Evolutionary conservation across 2,329 filamentous ascomycete genomes (phyloP).

Genomic region (Penicillium paneum): DNA sequence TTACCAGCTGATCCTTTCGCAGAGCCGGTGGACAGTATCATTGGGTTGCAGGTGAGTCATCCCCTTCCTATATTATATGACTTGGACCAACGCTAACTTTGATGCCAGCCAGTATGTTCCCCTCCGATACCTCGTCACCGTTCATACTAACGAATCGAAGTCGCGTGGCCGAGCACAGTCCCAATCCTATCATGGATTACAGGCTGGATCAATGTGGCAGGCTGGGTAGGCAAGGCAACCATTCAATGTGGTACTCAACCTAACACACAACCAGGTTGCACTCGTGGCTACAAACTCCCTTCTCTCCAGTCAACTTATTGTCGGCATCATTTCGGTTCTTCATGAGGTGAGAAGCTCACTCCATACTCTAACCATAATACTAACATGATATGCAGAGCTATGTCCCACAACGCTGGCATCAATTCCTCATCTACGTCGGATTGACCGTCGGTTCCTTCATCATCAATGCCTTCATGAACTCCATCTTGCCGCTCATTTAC

Average conservation of each 20-base stretch:
- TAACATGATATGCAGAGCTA: conserved; percentile 41
- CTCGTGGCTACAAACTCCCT: conserved; percentile 66
- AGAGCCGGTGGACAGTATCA: conserved; percentile 63
- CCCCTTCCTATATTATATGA: not conserved
- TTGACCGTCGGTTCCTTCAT: conserved; percentile 59
- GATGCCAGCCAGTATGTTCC: conserved; percentile 30
- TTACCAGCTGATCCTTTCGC: not conserved
- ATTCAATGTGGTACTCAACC: not conserved
- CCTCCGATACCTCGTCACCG: not conserved
- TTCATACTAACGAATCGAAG: conserved; percentile 15
- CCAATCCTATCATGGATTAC: conserved; percentile 65
- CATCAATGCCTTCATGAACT: conserved; percentile 64
- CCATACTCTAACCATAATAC: not conserved
- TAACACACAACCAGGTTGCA: conserved; percentile 40
- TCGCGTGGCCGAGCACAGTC: conserved; percentile 59
- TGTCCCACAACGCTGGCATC: conserved; percentile 60
- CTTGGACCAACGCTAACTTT: conserved; percentile 6
- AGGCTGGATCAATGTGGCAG: conserved; percentile 66
- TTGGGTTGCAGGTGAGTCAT: conserved; percentile 58
- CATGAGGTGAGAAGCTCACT: conserved; percentile 40
- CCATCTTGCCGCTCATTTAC: conserved; percentile 62
- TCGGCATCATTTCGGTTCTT: conserved; percentile 62
- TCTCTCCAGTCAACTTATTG: conserved; percentile 63
- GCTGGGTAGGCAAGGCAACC: conserved; percentile 52
- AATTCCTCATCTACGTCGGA: conserved; percentile 68